Evolutionary conservation across 2,329 filamentous ascomycete genomes (phyloP).

Genomic region (Orbilia blumenaviensis): DNA sequence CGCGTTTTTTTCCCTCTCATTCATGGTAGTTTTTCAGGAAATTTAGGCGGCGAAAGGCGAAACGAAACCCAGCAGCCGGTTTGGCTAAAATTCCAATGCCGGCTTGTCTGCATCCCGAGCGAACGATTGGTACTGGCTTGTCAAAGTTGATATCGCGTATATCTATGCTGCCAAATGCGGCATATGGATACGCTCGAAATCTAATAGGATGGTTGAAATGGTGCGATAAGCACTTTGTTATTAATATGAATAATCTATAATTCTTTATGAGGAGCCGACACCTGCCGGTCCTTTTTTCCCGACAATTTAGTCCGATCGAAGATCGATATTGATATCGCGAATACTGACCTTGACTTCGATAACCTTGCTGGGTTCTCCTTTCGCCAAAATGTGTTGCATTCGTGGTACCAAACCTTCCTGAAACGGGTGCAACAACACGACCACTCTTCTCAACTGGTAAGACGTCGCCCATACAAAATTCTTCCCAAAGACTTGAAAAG

Average conservation of each 20-base stretch:
- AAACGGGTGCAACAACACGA: neutral
- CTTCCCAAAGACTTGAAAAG: slow-evolving; percentile 1
- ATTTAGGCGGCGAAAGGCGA: slow-evolving; percentile 26
- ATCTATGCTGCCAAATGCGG: neutral
- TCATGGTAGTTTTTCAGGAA: neutral
- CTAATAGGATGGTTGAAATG: too few species aligned
- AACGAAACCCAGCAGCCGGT: slow-evolving; percentile 19
- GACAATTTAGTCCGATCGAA: slow-evolving; percentile 5
- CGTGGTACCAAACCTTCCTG: slow-evolving; percentile 49
- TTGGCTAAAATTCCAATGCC: slow-evolving; percentile 1
- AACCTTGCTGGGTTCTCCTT: too few species aligned
- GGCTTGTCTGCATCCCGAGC: neutral
- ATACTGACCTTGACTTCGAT: too few species aligned
- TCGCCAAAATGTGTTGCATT: slow-evolving; percentile 9
- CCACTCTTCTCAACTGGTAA: too few species aligned
- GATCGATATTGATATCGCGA: too few species aligned
- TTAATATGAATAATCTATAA: neutral
- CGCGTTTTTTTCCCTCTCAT: neutral
- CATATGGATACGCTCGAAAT: neutral
- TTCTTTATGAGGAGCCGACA: neutral
- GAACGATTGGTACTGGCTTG: too few species aligned
- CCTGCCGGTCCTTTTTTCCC: neutral
- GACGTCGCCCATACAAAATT: slow-evolving; percentile 31
- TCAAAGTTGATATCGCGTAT: too few species aligned
- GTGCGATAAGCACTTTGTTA: neutral